Percentiles rank a stretch among this genome's conserved stretches.
These are phyloP conservation scores for Tolypocladium pustulatum DNA, from an alignment of 2,329 filamentous ascomycete species.

Conservation along the genomic window DNA sequence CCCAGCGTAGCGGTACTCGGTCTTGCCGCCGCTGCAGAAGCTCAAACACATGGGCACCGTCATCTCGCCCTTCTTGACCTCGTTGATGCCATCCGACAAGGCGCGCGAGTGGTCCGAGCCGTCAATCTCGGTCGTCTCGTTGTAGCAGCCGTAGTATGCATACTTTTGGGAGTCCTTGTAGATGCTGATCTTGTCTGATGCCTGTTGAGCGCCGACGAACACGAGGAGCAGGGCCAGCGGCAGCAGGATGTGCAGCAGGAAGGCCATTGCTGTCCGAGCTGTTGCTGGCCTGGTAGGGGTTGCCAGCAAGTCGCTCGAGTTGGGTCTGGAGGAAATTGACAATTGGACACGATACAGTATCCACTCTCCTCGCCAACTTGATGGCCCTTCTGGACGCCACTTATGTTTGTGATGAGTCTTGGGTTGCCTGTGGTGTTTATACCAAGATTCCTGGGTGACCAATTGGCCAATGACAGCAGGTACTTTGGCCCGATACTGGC, in stretches of 20 bases:
- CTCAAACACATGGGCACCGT: slow-evolving; percentile 39
- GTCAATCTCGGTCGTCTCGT: slow-evolving; percentile 39
- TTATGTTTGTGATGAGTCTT: neutral
- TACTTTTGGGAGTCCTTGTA: slow-evolving; percentile 29
- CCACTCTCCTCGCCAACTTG: neutral
- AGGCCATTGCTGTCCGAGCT: neutral
- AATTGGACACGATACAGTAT: neutral
- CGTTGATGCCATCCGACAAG: slow-evolving; percentile 29
- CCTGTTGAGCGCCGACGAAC: slow-evolving; percentile 8
- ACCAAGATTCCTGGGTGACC: neutral
- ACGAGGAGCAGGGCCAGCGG: slow-evolving; percentile 4
- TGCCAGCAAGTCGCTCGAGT: neutral
- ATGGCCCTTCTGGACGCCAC: neutral
- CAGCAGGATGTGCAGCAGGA: slow-evolving; percentile 6
- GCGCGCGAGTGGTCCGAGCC: slow-evolving; percentile 33
- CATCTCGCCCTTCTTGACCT: slow-evolving; percentile 33
- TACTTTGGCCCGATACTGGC: neutral
- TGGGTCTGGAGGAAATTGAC: neutral
- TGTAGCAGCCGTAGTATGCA: slow-evolving; percentile 46
- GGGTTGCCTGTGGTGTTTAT: neutral
- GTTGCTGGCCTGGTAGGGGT: neutral
- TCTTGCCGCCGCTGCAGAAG: slow-evolving; percentile 33
- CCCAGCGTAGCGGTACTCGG: slow-evolving; percentile 38
- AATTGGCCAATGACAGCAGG: neutral
- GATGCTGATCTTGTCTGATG: slow-evolving; percentile 13